Base-by-base conservation (phyloP, 2,329 filamentous ascomycete genomes). In the Pseudogymnoascus sp. region DNA sequence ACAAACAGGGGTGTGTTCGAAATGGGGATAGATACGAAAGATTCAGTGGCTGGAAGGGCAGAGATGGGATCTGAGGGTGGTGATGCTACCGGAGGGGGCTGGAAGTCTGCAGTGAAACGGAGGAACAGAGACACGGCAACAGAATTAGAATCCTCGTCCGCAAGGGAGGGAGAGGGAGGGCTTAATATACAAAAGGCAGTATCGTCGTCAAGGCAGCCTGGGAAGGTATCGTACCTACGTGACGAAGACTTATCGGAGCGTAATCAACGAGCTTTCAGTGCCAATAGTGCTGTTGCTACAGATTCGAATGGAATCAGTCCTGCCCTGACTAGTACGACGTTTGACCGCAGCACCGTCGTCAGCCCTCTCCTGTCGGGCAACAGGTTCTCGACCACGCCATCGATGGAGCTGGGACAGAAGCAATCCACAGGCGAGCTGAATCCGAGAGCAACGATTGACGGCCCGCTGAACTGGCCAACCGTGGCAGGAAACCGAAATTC, bases 381-480 rank as follows among this genome's bases (percentile, higher is more conserved):
- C 6, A 20, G 9, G n/a, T 54, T 54, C 28, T 54, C 47, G 11
- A 54, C 28, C n/a, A 54, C 47, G 28, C n/a, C 47, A 7, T 22
- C 32, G 28, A 32, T 54, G 47, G 28, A 9, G 8, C 28, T 18
- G 16, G 25, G 32, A 9, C 28, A 9, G 28, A 54, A 34, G n/a
- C 47, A 28, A 34, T 54, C 47, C 28, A 28, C 32, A n/a, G 47
- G 47, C 3, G 47, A 54, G n/a, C 28, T 32, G n/a, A 34, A 54
- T 54, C 28, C 39, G 8, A 43, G 35, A 11, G 58, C 58, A 57
- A 60, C 58, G 16, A 22, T 60, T 34, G 16, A 41, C n/a, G 58
- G 58, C 8, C 58, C 58, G 22, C 20, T 60, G 18, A 50, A 50
- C 28, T 60, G 58, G 58, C 58, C 58, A 57, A 60, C 20, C 12